Conservation (phyloP, 768 basidiomycete species). For the Rhizopogon vinicolor region DNA sequence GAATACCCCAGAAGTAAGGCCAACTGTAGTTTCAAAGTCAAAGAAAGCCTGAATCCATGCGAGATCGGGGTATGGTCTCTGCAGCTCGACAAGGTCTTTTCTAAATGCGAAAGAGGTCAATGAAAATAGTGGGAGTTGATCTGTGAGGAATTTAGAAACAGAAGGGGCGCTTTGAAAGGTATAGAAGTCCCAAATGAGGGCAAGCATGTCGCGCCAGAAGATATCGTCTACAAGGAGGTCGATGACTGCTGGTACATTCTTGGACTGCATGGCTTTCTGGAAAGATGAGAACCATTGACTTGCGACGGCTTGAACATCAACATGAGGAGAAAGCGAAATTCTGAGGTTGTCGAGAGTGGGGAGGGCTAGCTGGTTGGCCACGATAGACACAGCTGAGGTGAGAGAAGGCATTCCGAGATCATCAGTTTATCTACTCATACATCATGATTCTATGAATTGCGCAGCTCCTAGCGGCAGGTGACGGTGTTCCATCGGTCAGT, state of each 20-base stretch:
- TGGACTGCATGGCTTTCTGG: constrained; percentile 23
- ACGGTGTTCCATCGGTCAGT: no score
- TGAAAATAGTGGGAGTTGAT: constrained; percentile 31
- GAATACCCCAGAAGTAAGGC: constrained; percentile 37
- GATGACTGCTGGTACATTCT: constrained; percentile 32
- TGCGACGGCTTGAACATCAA: constrained; percentile 33
- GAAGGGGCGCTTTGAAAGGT: constrained; percentile 42
- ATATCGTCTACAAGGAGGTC: constrained; percentile 28
- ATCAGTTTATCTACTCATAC: no score
- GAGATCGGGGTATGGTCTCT: constrained; percentile 30
- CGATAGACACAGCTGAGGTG: background rate
- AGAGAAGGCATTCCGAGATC: no score
- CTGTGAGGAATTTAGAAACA: constrained; percentile 41
- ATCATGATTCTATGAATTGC: no score
- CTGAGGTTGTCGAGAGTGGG: constrained; percentile 21
- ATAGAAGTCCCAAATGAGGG: constrained; percentile 60
- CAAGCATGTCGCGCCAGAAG: constrained; percentile 59
- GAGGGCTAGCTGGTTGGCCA: constrained; percentile 4
- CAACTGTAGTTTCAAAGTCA: constrained; percentile 39
- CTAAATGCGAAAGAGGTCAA: constrained; percentile 21
- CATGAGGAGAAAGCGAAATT: constrained; percentile 20
- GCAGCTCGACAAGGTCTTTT: constrained; percentile 14
- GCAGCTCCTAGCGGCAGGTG: no score
- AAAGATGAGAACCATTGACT: constrained; percentile 40
- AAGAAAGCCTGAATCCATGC: constrained; percentile 41